phyloP scores from a whole-genome alignment of 345 rosid genomes.

The Sapria himalayana region DNA sequence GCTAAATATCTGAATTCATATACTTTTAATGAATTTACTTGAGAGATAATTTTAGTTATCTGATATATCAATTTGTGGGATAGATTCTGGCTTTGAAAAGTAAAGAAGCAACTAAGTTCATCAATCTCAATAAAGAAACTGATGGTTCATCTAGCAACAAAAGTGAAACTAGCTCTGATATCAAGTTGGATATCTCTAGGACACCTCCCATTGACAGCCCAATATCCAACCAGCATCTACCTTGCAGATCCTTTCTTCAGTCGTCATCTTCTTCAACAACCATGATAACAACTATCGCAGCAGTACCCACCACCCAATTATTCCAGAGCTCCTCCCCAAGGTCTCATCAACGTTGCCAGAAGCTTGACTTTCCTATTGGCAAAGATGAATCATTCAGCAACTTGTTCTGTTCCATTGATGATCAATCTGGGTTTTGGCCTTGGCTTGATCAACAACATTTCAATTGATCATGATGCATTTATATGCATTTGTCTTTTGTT shows the following conservation, averaged over 20 bases:
- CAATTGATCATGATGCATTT: constrained; percentile 20
- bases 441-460: constrained; percentile 85
- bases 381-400: constrained; percentile 76
- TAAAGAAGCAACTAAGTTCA: constrained; percentile 68
- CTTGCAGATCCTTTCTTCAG: constrained; percentile 46
- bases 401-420: constrained; percentile 84
- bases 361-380: constrained; percentile 34
- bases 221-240: constrained; percentile 19
- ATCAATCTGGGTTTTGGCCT: constrained; percentile 87
- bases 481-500: too few relatives aligned
- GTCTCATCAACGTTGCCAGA: constrained; percentile 25
- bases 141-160: constrained; percentile 85
- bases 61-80: too few relatives aligned
- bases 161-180: constrained; percentile 84
- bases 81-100: constrained; percentile 76
- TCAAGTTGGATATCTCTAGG: constrained; percentile 60
- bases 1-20: too few relatives aligned
- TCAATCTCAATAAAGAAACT: constrained; percentile 86
- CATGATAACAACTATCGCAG: background rate
- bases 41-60: too few relatives aligned
- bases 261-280: constrained; percentile 20
- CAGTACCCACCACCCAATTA: constrained; percentile 21
- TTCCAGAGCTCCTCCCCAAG: constrained; percentile 21
- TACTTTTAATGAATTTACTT: too few relatives aligned
- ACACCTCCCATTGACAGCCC: constrained; percentile 61